These are phyloP conservation scores for Kuraishia floccosa DNA, from an alignment of 805 yeast species.

Conservation along the genomic window DNA sequence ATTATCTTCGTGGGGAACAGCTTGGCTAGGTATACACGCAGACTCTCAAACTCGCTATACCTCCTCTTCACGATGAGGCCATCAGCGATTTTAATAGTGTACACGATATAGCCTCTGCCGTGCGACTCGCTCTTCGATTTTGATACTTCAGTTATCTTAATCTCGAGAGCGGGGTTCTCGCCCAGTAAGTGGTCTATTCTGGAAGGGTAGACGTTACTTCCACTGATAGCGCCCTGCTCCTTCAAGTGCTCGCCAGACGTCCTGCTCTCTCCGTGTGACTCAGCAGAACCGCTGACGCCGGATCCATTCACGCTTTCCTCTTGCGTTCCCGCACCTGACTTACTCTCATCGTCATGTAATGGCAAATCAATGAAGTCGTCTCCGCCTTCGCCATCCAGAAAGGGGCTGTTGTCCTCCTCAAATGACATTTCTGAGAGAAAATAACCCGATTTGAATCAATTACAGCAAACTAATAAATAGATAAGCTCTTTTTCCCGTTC, in stretches of 20 bases:
- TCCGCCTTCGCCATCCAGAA: constrained; percentile 1
- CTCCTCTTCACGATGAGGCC: constrained; percentile 61
- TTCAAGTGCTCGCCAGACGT: neutral
- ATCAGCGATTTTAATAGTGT: constrained; percentile 56
- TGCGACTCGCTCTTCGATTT: constrained; percentile 3
- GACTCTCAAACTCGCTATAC: constrained; percentile 84
- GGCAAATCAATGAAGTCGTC: constrained; percentile 3
- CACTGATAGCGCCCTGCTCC: neutral
- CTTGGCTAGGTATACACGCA: constrained; percentile 59
- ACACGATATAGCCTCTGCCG: constrained; percentile 48
- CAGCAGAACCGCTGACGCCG: neutral
- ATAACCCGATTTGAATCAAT: too few species aligned
- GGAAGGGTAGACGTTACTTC: neutral
- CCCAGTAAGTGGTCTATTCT: neutral
- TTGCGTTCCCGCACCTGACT: neutral
- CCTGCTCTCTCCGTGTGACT: neutral
- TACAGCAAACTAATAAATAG: too few species aligned
- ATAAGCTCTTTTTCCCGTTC: too few species aligned
- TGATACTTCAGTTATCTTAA: constrained; percentile 1
- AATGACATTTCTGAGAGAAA: neutral
- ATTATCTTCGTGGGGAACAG: constrained; percentile 72
- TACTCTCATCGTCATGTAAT: neutral
- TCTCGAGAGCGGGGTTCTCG: neutral
- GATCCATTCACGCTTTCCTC: neutral
- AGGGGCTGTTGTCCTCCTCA: constrained; percentile 2